Percentiles rank a stretch among this genome's conserved stretches.
Conservation (phyloP, 176 grass and related monocot species). For the Hyparrhenia diplandra region DNA sequence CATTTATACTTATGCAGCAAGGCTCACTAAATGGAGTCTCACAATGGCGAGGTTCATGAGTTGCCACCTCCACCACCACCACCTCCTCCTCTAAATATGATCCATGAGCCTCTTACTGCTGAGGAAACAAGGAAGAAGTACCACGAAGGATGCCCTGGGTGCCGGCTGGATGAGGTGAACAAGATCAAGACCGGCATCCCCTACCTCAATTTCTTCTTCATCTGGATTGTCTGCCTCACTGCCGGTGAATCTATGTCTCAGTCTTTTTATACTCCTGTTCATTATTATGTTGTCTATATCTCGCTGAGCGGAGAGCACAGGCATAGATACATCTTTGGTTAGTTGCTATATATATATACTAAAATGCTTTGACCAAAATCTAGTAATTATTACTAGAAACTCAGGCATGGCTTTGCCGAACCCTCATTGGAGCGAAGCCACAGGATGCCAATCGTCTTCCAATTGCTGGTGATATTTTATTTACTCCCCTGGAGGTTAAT, state of each 20-base stretch:
- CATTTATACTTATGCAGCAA: background rate
- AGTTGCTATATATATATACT: too few species aligned
- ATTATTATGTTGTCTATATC: too few species aligned
- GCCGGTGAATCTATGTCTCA: background rate
- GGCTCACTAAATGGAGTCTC: background rate
- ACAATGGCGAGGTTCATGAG: background rate
- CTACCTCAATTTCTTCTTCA: conserved; percentile 28
- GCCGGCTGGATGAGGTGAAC: conserved; percentile 1
- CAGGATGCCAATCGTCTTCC: too few species aligned
- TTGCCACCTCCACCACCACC: background rate
- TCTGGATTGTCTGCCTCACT: conserved; percentile 17
- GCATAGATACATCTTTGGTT: too few species aligned
- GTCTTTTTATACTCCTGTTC: too few species aligned
- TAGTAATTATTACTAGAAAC: too few species aligned
- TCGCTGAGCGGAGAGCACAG: too few species aligned
- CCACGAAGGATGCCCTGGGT: conserved; percentile 14
- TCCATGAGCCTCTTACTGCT: background rate
- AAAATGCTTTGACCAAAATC: background rate
- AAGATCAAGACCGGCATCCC: background rate
- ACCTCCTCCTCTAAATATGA: background rate
- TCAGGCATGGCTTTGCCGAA: too few species aligned
- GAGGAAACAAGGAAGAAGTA: background rate
- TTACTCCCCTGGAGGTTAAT: too few species aligned
- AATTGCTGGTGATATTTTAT: too few species aligned
- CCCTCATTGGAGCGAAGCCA: too few species aligned